Evolutionary conservation across 1,284 basidiomycete genomes (phyloP), one percentile per base, ranked within the genome.

Genomic region (Pseudozyma pruni): DNA sequence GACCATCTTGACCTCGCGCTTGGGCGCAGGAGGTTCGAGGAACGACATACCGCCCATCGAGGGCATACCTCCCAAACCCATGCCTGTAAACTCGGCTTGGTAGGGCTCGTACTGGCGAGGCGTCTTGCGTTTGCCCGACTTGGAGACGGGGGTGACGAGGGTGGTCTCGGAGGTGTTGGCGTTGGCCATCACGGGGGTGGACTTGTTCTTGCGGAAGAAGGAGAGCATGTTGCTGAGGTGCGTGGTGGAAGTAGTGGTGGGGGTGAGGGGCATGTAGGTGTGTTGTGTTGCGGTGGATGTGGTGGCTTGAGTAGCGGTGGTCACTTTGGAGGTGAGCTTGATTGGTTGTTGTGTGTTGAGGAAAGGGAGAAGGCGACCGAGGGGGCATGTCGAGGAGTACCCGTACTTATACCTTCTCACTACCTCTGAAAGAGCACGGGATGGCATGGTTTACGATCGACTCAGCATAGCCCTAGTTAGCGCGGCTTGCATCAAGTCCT

Each of bases 121-220:
- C 19, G 19, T 42, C 41, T 64, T 46, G 41, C 43, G 33, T 40
- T 60, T 67, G 22, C 13, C 4, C 17, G 17, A 3, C 19, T 38
- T 19, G 8, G 38, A 20, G 34, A 20, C 34, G 20, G 54, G 45
- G n/a, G n/a, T n/a, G 41, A 63, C 59, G 17, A 69, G 46, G 10
- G 58, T 68, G 6, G 60, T 64, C 43, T 62, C 67, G 40, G 59
- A 69, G 9, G 29, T 48, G 48, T 58, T 73, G 70, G 59, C 39
- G 44, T 56, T 46, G 39, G 41, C 25, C 54, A 49, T 69, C 14
- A 58, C 52, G n/a, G 47, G 22, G 23, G 46, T 38, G 38, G 50
- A 38, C 35, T 50, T 62, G 52, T 41, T 20, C 53, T 59, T 68
- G 54, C 66, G 66, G 59, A 62, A 48, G 62, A 64, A 35, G 11